Percentiles rank a stretch among this genome's conserved stretches.
phyloP scores from a whole-genome alignment of 2,329 filamentous ascomycete genomes.

The Pseudonectria foliicola region DNA sequence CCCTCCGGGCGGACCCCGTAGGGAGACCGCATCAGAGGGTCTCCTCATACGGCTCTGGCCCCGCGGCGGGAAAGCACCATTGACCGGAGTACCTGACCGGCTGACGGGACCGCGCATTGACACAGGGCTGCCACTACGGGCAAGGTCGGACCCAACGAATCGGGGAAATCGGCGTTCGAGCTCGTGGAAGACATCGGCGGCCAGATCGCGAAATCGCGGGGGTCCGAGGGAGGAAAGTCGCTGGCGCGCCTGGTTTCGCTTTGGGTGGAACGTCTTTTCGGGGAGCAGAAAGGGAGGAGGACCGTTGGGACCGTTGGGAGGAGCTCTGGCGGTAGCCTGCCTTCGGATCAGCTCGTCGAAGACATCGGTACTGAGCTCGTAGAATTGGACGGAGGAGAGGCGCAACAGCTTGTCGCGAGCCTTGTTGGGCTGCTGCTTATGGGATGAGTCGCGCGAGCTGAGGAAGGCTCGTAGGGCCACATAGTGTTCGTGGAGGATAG shows the following conservation, averaged over 20 bases:
- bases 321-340: conserved; percentile 57
- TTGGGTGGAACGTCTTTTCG: conserved; percentile 88
- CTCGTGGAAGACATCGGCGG: conserved; percentile 94
- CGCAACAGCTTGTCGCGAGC: conserved; percentile 91
- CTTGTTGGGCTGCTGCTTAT: conserved; percentile 71
- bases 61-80: conserved; percentile 46
- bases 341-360: conserved; percentile 89
- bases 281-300: conserved; percentile 72
- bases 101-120: conserved; percentile 54
- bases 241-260: conserved; percentile 94
- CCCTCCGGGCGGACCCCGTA: conserved; percentile 39
- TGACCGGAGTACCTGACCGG: conserved; percentile 55
- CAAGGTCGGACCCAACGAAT: conserved; percentile 64
- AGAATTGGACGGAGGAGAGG: conserved; percentile 86
- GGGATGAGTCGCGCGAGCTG: conserved; percentile 67
- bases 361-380: conserved; percentile 95
- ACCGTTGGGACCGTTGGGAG: conserved; percentile 43
- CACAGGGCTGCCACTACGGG: conserved; percentile 62
- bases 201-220: conserved; percentile 81
- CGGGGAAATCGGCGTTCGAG: conserved; percentile 82
- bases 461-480: conserved; percentile 70
- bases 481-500: conserved; percentile 72
- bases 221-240: conserved; percentile 85
- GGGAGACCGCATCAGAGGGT: conserved; percentile 56
- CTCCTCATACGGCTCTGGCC: conserved; percentile 47